phyloP scores from a whole-genome alignment of 1,284 basidiomycete species.

The Cutaneotrichosporon spelunceum region DNA sequence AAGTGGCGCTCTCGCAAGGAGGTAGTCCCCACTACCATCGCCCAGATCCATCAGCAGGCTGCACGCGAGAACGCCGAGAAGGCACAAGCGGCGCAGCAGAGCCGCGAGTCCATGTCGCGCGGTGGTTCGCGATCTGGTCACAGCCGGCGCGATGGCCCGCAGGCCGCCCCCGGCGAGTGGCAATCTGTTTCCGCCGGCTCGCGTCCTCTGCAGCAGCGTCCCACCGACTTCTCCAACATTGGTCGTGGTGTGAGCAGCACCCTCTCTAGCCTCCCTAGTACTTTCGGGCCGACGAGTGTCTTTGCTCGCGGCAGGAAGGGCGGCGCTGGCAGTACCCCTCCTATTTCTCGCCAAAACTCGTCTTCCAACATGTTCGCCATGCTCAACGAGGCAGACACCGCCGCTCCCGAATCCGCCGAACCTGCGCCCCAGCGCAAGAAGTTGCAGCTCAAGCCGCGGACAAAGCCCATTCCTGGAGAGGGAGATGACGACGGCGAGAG shows the following conservation, averaged over 20 bases:
- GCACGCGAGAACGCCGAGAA: conserved; percentile 72
- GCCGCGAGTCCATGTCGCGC: conserved; percentile 61
- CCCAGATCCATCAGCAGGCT: conserved; percentile 79
- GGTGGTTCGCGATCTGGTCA: conserved; percentile 85
- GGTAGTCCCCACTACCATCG: conserved; percentile 81
- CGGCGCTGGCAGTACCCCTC: conserved; percentile 57
- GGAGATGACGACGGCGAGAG: conserved; percentile 21
- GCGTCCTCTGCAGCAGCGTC: conserved; percentile 56
- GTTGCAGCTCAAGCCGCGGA: conserved; percentile 65
- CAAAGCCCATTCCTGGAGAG: conserved; percentile 55
- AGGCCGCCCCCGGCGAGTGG: conserved; percentile 85
- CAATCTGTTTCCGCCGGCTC: conserved; percentile 61
- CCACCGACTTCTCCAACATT: conserved; percentile 75
- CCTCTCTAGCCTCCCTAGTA: conserved; percentile 61
- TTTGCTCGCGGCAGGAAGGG: conserved; percentile 67
- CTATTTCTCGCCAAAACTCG: conserved; percentile 72
- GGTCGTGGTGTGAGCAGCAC: conserved; percentile 74
- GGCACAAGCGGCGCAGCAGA: conserved; percentile 59
- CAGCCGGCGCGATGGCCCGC: conserved; percentile 56
- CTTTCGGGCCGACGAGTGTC: conserved; percentile 80
- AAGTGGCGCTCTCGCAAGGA: conserved; percentile 74
- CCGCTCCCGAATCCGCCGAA: conserved; percentile 39
- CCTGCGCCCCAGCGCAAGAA: conserved; percentile 65
- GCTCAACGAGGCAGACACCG: conserved; percentile 61
- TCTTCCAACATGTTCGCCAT: conserved; percentile 82